Evolutionary conservation across 306 rosid genomes (phyloP).

Genomic region (Cyclanthera cordifolia): DNA sequence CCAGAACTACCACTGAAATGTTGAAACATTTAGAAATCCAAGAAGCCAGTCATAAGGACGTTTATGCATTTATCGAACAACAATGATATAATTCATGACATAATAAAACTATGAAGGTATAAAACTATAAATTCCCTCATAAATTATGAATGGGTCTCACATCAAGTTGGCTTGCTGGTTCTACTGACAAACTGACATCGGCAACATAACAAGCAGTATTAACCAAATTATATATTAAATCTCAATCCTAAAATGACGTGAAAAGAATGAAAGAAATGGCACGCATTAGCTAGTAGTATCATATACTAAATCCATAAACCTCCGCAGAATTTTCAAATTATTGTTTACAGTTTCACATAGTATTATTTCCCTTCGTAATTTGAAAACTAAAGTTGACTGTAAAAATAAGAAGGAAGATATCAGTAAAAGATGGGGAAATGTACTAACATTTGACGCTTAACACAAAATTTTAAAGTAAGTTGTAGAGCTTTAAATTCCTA

Average conservation of each 20-base stretch:
- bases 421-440: neutral
- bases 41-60: neutral
- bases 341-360: neutral
- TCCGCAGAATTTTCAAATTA: neutral
- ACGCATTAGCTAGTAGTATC: neutral
- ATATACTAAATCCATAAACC: neutral
- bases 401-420: neutral
- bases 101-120: neutral
- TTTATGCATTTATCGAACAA: neutral
- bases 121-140: neutral
- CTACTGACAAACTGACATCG: neutral
- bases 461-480: neutral
- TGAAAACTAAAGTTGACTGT: neutral
- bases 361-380: neutral
- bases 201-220: neutral
- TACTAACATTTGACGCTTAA: neutral
- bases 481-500: neutral
- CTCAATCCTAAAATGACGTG: neutral
- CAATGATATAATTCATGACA: neutral
- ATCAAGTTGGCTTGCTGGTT: neutral
- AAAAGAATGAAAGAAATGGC: neutral
- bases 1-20: neutral
- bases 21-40: neutral
- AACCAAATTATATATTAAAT: neutral
- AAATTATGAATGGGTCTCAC: neutral